Evolutionary conservation across 1,284 basidiomycete species (phyloP), one percentile per base, ranked within the genome.

Genomic region (Sporisorium scitamineum): DNA sequence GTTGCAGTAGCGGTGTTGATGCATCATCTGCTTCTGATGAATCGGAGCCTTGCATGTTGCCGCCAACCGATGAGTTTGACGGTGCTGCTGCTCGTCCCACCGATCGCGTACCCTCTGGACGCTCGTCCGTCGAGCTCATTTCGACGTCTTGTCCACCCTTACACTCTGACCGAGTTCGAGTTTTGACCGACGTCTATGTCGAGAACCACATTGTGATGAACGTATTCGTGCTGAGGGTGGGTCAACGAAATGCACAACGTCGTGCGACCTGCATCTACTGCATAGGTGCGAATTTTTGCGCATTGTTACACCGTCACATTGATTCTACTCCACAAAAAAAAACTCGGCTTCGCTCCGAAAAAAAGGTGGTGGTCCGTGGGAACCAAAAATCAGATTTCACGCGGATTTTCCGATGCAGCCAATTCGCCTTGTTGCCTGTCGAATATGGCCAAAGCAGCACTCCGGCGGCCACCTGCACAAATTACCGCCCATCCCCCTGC

Each of bases 1-100:
- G 51, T 5, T 13, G 55, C 7, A 69, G 66, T 8, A 69, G 24
- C 5, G 66, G 66, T 11, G 66, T 62, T 3, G 52, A 51, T 34
- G 53, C 45, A 39, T 66, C 45, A 39, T 66, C 63, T 54, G 39
- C 47, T 11, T 39, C 32, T 20, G 20, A 32, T 1, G 37, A n/a
- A 27, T 22, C 8, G 14, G 20, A 9, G 11, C 9, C 31, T 51
- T 34, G 50, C 47, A 4, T 24, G 3, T 34, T 41, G 13, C 9
- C 20, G 41, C 52, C 8, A 34, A 10, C 24, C 20, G 27, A 31
- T 13, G 29, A 14, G 29, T 26, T 41, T 32, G 41, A 32, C 20
- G 27, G 14, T 22, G 27, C 39, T n/a, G 31, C 53, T 2, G 11
- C 18, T 18, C 24, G 18, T 22, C 29, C 10, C 14, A 34, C 42